Conservation (phyloP, 176 grass and related monocot species). For the Coix lacrymajobi region DNA sequence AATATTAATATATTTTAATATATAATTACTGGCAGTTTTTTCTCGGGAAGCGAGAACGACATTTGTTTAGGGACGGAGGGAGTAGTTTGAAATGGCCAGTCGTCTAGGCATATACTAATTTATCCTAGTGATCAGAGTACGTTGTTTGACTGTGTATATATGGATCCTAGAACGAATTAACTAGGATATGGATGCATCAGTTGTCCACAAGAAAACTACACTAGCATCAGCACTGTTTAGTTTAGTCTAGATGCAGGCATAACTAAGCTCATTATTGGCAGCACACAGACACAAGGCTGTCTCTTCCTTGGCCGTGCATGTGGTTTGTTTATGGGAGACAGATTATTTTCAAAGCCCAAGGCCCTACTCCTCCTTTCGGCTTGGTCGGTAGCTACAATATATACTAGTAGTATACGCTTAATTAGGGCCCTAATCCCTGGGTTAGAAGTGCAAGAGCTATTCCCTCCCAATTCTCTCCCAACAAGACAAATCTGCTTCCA, state of each 20-base stretch:
- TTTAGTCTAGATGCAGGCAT: not conserved
- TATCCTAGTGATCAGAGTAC: not conserved
- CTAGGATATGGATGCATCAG: not conserved
- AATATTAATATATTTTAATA: too few species aligned
- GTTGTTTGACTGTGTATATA: not conserved
- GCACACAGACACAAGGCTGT: not conserved
- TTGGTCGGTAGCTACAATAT: slow-evolving; percentile 16
- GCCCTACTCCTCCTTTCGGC: not conserved
- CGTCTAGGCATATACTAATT: not conserved
- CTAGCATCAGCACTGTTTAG: not conserved
- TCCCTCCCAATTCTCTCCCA: not conserved
- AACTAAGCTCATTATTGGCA: not conserved
- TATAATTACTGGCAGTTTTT: too few species aligned
- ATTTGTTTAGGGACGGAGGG: too few species aligned
- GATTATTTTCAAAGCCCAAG: not conserved
- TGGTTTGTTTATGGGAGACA: not conserved
- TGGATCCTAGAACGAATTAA: not conserved
- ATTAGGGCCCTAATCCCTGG: slow-evolving; percentile 1
- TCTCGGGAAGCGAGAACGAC: too few species aligned
- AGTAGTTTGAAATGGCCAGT: not conserved
- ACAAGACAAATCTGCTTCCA: not conserved
- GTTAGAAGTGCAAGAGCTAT: not conserved
- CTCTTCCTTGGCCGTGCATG: not conserved
- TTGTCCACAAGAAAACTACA: not conserved
- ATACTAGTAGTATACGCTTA: not conserved